Conservation (phyloP, 495 filamentous ascomycete species). For the Letharia columbiana region DNA sequence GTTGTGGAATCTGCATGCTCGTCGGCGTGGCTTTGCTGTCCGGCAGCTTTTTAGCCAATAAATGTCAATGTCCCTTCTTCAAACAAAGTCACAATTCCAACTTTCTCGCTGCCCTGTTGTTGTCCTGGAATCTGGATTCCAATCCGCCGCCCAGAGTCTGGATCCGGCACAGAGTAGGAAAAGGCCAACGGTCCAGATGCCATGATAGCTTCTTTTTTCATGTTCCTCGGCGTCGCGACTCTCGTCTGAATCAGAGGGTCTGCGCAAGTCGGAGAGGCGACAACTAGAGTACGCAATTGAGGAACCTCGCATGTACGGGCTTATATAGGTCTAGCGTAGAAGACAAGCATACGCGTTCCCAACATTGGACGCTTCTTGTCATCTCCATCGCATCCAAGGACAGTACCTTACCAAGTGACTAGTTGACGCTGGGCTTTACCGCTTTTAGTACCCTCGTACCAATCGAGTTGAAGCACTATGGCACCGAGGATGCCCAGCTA, state of each 20-base stretch:
- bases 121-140: not conserved
- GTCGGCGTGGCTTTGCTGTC: not conserved
- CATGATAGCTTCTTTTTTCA: not conserved
- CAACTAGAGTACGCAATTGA: slow-evolving; percentile 1
- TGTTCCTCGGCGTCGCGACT: not conserved
- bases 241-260: not conserved
- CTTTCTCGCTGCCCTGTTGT: not conserved
- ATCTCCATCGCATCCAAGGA: not conserved
- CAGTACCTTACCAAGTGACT: too few relatives aligned
- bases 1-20: not conserved
- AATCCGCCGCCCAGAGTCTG: not conserved
- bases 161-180: not conserved
- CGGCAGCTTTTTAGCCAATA: not conserved
- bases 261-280: not conserved
- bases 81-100: not conserved
- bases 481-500: not conserved
- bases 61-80: not conserved
- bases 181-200: not conserved
- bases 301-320: not conserved
- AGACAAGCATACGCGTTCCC: not conserved
- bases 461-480: not conserved
- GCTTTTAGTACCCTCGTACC: not conserved
- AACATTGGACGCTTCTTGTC: not conserved
- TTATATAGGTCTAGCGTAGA: not conserved
- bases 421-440: not conserved